Evolutionary conservation across 2,329 filamentous ascomycete genomes (phyloP).

Genomic region (Trichoderma sp.): DNA sequence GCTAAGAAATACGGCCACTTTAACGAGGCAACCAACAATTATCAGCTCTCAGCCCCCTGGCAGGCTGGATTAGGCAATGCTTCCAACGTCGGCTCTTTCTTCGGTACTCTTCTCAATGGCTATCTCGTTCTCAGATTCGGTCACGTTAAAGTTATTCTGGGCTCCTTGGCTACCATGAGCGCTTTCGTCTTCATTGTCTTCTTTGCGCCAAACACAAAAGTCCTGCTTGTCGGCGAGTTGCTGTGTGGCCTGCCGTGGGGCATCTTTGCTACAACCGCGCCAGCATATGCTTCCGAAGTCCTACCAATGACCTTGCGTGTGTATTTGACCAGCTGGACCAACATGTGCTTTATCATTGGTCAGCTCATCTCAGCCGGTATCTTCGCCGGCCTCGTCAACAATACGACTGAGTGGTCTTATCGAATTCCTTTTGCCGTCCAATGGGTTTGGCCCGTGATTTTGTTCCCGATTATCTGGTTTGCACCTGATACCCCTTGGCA

Average conservation of each 20-base stretch:
- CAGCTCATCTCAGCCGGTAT: slow-evolving; percentile 43
- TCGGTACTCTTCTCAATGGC: slow-evolving; percentile 47
- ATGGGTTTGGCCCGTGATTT: slow-evolving; percentile 47
- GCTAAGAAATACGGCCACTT: slow-evolving; percentile 16
- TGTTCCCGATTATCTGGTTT: slow-evolving; percentile 40
- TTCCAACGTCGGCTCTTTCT: slow-evolving; percentile 45
- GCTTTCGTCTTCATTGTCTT: slow-evolving; percentile 48
- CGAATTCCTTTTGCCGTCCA: slow-evolving; percentile 48
- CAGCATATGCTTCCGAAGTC: slow-evolving; percentile 48
- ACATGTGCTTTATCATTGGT: slow-evolving; percentile 48
- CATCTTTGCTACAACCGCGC: slow-evolving; percentile 44
- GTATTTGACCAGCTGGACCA: slow-evolving; percentile 47
- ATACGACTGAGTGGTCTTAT: slow-evolving; percentile 43
- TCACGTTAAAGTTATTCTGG: slow-evolving; percentile 32
- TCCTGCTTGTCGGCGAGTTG: slow-evolving; percentile 44
- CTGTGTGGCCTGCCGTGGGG: slow-evolving; percentile 48
- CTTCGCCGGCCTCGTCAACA: slow-evolving; percentile 28
- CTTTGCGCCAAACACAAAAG: slow-evolving; percentile 40
- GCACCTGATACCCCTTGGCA: slow-evolving; percentile 49
- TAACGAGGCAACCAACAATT: slow-evolving; percentile 21
- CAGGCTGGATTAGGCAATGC: slow-evolving; percentile 48
- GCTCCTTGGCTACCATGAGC: slow-evolving; percentile 29
- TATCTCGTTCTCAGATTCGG: slow-evolving; percentile 45
- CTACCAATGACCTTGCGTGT: slow-evolving; percentile 39
- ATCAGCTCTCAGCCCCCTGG: slow-evolving; percentile 48